A percentile compares a stretch with the other conserved stretches of the same genome.
phyloP scores from a whole-genome alignment of 202 grass and related monocot genomes.

The Musa balbisiana region DNA sequence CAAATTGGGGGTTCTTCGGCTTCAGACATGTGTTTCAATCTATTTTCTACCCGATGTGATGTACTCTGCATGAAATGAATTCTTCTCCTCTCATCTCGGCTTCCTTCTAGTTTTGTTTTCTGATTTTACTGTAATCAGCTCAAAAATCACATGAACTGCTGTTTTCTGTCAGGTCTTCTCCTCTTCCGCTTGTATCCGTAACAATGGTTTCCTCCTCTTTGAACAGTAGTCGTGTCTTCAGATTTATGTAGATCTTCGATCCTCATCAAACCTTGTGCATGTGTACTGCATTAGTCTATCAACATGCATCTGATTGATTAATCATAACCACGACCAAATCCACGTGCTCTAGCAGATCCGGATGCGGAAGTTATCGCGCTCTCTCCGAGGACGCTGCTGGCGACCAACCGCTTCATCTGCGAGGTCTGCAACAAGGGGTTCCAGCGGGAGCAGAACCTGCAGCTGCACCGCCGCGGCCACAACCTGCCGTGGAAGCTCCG shows the following conservation, averaged over 20 bases:
- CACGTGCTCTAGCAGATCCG: constrained; percentile 36
- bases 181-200: too few species aligned
- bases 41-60: too few species aligned
- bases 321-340: background rate
- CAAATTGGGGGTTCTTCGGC: too few species aligned
- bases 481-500: constrained; percentile 93
- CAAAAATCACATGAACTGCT: background rate
- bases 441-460: constrained; percentile 97
- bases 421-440: constrained; percentile 97
- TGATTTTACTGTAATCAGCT: background rate
- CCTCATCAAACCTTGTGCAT: background rate
- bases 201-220: too few species aligned
- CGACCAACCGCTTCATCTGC: constrained; percentile 93
- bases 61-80: too few species aligned
- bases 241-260: background rate
- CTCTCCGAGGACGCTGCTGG: constrained; percentile 70
- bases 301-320: too few species aligned
- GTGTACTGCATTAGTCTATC: background rate
- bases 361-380: constrained; percentile 93
- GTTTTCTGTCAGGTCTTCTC: background rate
- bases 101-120: background rate
- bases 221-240: too few species aligned
- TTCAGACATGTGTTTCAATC: too few species aligned
- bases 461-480: constrained; percentile 92
- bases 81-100: background rate